Percentiles rank a stretch among this genome's conserved stretches.
phyloP scores from a whole-genome alignment of 2,329 filamentous ascomycete genomes.

The Aurifilum marmelostoma region DNA sequence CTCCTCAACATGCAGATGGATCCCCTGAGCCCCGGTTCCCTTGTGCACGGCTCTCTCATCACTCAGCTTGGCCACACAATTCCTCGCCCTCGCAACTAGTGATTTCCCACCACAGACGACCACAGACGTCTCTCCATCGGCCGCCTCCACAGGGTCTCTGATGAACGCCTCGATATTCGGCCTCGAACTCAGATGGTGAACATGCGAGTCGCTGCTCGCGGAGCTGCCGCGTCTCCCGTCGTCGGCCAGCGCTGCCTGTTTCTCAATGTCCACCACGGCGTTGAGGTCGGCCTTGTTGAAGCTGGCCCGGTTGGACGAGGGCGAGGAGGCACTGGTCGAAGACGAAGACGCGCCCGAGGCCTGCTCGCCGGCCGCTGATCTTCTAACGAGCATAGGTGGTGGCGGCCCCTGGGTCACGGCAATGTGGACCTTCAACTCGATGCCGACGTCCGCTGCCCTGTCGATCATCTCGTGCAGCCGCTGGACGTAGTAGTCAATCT shows the following conservation, averaged over 20 bases:
- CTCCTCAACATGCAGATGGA: slow-evolving; percentile 63
- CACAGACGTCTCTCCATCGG: slow-evolving; percentile 63
- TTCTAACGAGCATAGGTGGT: slow-evolving; percentile 33
- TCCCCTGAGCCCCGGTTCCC: slow-evolving; percentile 65
- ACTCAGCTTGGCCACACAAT: slow-evolving; percentile 57
- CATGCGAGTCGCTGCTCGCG: slow-evolving; percentile 43
- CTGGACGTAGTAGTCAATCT: slow-evolving; percentile 59
- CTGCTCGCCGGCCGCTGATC: slow-evolving; percentile 27
- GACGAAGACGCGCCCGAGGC: slow-evolving; percentile 30
- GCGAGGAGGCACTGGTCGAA: slow-evolving; percentile 42
- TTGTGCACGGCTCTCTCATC: slow-evolving; percentile 68
- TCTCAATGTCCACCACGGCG: slow-evolving; percentile 37
- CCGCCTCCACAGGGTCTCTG: slow-evolving; percentile 57
- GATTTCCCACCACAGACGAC: slow-evolving; percentile 63
- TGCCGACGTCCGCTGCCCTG: slow-evolving; percentile 46
- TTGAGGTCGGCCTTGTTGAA: slow-evolving; percentile 18
- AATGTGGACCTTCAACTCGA: slow-evolving; percentile 56
- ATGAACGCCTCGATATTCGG: slow-evolving; percentile 58
- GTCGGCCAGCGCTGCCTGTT: slow-evolving; percentile 26
- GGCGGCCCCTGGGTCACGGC: slow-evolving; percentile 50
- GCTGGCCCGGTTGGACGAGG: slow-evolving; percentile 46
- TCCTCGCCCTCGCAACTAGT: slow-evolving; percentile 57
- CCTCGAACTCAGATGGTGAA: slow-evolving; percentile 50
- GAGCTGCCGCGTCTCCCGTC: slow-evolving; percentile 28
- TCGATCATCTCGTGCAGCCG: slow-evolving; percentile 51